Evolutionary conservation across 139 green algal genomes (phyloP).

Genomic region (Limnomonas spitsbergensis): DNA sequence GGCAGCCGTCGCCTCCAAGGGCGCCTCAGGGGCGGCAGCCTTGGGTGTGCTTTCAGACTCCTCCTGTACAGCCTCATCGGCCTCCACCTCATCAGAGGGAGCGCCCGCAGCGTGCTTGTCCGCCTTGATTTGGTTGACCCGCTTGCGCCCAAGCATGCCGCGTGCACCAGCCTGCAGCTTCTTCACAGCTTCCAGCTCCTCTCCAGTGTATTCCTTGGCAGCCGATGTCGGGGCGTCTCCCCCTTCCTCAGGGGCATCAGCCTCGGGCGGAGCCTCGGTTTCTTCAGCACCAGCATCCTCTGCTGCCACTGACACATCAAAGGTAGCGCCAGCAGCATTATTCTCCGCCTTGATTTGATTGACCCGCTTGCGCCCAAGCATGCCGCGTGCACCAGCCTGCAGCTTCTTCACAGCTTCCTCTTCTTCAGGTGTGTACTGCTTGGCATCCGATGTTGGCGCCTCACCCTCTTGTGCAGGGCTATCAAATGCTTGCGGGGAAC

Average conservation of each 20-base stretch:
- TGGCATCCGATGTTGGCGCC: neutral
- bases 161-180: conserved; percentile 10
- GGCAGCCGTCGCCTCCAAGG: neutral
- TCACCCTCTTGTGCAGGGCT: neutral
- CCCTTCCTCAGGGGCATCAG: neutral
- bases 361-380: neutral
- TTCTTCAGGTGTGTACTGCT: neutral
- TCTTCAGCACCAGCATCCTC: neutral
- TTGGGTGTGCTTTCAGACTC: no score
- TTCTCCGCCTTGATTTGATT: neutral
- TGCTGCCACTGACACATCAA: neutral
- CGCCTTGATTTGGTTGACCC: neutral
- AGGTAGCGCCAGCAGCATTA: no score
- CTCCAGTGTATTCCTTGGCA: neutral
- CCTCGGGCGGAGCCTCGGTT: no score
- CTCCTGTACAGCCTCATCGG: neutral
- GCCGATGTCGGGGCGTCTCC: no score
- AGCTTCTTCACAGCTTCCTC: neutral
- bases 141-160: neutral
- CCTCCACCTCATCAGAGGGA: neutral
- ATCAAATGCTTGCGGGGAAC: no score
- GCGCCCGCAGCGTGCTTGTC: no score
- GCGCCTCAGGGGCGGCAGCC: neutral
- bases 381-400: conserved; percentile 4
- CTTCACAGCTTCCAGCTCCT: neutral